Evolutionary conservation across 2,329 filamentous ascomycete genomes (phyloP), one percentile per base, ranked within the genome.

Genomic region (Arthrobotrys iridis): DNA sequence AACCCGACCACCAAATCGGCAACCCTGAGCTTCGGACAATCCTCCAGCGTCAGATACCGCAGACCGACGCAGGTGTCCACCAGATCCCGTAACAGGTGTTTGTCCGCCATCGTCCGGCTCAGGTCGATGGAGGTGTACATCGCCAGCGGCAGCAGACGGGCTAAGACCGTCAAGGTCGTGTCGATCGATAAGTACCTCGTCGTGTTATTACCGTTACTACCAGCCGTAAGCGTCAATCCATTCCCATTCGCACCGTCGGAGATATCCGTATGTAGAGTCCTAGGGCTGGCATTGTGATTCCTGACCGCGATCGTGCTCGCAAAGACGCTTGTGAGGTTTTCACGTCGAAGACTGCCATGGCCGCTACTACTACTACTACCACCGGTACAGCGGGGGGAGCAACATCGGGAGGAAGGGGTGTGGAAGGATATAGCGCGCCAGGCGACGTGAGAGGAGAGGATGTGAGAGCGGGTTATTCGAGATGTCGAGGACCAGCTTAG

Each of bases 101-200:
- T 66, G 62, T 73, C 68, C 43, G 50, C 68, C 48, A 58, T 37
- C 15, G 68, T 73, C 30, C 68, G 20, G n/a, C 60, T 73, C 18
- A 73, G n/a, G 37, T 73, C 62, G 22, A 73, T 59, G 2, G 50
- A 59, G 0, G 68, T 73, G 33, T 73, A 73, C 60, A 73, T 60
- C 15, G 8, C 15, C 41, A 73, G 43, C 30, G 59, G 68, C 2
- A 73, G 20, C 22, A 62, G 13, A 4, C 68, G 13, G 0, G 59
- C 68, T 0, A 73, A n/a, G 0, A 73, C 22, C 1, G 68, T 73
- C 3, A 73, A 52, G 8, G 62, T 66, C 10, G 50, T 66, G 55
- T 73, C 68, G 52, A 73, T 62, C 2, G 68, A 73, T 33, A 73
- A 28, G 24, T 66, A 46, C 18, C 45, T 58, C 18, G 11, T 22